Conservation (phyloP, 768 basidiomycete species). For the Leucocoprinus birnbaumii region DNA sequence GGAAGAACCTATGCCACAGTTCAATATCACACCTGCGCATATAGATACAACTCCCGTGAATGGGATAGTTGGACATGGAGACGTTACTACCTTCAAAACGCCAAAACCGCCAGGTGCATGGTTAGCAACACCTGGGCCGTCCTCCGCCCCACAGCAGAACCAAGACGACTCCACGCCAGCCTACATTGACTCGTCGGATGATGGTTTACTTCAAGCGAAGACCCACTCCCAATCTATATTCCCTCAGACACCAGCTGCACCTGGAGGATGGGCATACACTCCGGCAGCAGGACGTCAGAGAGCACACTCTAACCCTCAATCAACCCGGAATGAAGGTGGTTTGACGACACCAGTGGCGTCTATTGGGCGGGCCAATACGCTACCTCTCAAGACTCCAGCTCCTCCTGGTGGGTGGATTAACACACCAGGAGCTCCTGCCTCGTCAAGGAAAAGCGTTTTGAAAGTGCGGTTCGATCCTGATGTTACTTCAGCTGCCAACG, state of each 20-base stretch:
- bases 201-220: not conserved
- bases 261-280: constrained; percentile 35
- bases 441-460: constrained; percentile 49
- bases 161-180: constrained; percentile 12
- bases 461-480: constrained; percentile 73
- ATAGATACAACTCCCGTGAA: constrained; percentile 3
- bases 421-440: constrained; percentile 40
- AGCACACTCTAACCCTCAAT: constrained; percentile 16
- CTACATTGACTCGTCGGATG: constrained; percentile 4
- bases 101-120: constrained; percentile 44
- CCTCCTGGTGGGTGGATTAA: constrained; percentile 66
- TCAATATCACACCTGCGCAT: constrained; percentile 1
- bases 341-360: constrained; percentile 47
- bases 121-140: constrained; percentile 29
- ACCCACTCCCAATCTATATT: constrained; percentile 16
- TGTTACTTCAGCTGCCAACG: constrained; percentile 18
- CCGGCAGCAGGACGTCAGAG: constrained; percentile 17
- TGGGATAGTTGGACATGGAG: constrained; percentile 4
- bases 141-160: constrained; percentile 10
- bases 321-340: constrained; percentile 25
- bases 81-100: constrained; percentile 33
- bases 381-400: constrained; percentile 58
- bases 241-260: constrained; percentile 28
- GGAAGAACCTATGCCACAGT: not conserved
- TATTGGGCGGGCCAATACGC: constrained; percentile 44